Conservation (phyloP, 139 green algal genomes). For the Volvox reticuliferus region DNA sequence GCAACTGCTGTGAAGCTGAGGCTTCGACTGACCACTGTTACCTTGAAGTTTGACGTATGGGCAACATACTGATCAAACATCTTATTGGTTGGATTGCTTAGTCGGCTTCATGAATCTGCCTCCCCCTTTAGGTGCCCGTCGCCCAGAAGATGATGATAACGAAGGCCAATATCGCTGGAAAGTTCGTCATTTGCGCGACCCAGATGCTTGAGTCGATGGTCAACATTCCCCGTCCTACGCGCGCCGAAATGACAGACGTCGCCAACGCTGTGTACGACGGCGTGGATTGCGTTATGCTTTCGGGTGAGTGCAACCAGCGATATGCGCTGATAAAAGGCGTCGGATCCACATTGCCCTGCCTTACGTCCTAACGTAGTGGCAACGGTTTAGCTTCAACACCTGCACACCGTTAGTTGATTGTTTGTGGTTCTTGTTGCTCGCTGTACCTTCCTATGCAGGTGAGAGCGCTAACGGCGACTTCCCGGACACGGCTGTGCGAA, state of each 20-base stretch:
- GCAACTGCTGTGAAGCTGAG: no score
- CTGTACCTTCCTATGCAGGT: conserved; percentile 18
- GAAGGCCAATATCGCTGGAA: conserved; percentile 81
- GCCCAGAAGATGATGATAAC: conserved; percentile 83
- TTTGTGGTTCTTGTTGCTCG: neutral
- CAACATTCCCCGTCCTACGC: conserved; percentile 73
- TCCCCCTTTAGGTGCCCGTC: conserved; percentile 47
- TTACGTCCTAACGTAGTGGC: no score
- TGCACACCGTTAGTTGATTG: no score
- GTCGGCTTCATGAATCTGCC: no score
- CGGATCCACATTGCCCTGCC: no score
- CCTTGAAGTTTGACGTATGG: no score
- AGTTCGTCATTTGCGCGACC: conserved; percentile 71
- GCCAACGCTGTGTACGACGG: conserved; percentile 89
- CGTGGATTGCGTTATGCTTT: conserved; percentile 77
- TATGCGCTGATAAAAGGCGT: neutral
- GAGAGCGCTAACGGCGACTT: conserved; percentile 88
- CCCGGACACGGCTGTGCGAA: conserved; percentile 75
- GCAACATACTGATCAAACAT: no score
- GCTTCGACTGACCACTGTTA: no score
- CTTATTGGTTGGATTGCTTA: no score
- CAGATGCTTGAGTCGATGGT: conserved; percentile 87
- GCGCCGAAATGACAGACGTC: conserved; percentile 92
- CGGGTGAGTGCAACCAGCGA: conserved; percentile 33
- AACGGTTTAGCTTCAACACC: no score